Evolutionary conservation across 23 red algal genomes (phyloP).

Genomic region (Pyropia haitanensis): DNA sequence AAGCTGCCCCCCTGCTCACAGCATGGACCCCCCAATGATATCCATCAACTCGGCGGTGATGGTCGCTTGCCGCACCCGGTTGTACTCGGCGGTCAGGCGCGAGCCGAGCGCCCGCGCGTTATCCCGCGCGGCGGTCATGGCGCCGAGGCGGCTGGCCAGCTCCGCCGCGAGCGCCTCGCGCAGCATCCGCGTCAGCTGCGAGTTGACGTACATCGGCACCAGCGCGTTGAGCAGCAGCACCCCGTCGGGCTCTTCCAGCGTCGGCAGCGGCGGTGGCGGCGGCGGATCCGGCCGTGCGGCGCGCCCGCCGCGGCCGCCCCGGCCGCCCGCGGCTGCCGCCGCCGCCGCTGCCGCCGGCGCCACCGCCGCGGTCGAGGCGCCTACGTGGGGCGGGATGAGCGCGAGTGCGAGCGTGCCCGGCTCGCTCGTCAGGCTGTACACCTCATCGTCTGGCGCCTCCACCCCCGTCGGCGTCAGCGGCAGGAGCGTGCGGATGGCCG

Average conservation of each 20-base stretch:
- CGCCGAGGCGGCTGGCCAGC: conserved; percentile 58
- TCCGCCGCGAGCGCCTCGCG: conserved; percentile 62
- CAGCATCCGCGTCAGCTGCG: conserved; percentile 39
- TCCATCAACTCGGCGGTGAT: conserved; percentile 82
- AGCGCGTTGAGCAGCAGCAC: conserved; percentile 46
- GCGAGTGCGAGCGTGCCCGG: background rate
- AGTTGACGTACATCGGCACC: conserved; percentile 58
- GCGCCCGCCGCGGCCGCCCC: too few relatives aligned
- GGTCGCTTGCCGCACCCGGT: conserved; percentile 72
- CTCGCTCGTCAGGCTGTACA: conserved; percentile 70
- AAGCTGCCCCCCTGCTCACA: too few relatives aligned
- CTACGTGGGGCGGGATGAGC: background rate
- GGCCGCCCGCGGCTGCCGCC: background rate
- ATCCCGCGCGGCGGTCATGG: conserved; percentile 78
- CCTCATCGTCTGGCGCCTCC: conserved; percentile 81
- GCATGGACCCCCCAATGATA: too few relatives aligned
- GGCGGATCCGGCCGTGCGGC: too few relatives aligned
- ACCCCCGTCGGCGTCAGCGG: conserved; percentile 83
- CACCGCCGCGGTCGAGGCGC: conserved; percentile 5
- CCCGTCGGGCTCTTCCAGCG: conserved; percentile 26
- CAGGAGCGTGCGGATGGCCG: conserved; percentile 80
- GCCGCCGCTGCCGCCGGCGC: background rate
- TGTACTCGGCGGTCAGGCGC: conserved; percentile 53
- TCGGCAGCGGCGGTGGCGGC: background rate
- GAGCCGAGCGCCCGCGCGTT: conserved; percentile 66